These are phyloP conservation scores for Dichotomopilus funicola DNA, from an alignment of 2,329 filamentous ascomycete species.

Conservation along the genomic window DNA sequence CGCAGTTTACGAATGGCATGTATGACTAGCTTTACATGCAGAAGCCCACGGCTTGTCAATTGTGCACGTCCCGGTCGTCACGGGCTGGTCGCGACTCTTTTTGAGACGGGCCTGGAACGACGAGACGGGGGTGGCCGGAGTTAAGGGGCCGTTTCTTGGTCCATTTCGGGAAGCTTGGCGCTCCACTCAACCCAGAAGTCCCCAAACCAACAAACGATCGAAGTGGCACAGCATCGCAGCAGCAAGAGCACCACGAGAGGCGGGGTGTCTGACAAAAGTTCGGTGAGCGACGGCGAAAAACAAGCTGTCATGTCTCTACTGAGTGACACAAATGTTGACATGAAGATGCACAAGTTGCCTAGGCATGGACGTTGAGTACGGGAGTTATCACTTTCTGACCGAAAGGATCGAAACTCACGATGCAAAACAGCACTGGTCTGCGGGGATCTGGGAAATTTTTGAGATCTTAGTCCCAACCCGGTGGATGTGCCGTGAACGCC, in stretches of 20 bases:
- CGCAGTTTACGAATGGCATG: slow-evolving; percentile 1
- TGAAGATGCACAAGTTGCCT: too few relatives aligned
- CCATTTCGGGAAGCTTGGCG: slow-evolving; percentile 4
- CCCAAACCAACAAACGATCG: slow-evolving; percentile 3
- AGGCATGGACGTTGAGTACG: too few relatives aligned
- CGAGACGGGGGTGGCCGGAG: slow-evolving; percentile 7
- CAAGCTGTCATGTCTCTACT: neutral
- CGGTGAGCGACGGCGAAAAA: neutral
- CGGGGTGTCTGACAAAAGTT: neutral
- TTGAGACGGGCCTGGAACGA: slow-evolving; percentile 18
- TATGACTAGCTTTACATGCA: slow-evolving; percentile 15
- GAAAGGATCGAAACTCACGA: too few relatives aligned
- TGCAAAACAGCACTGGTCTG: too few relatives aligned
- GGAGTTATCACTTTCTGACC: too few relatives aligned
- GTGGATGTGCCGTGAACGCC: slow-evolving; percentile 16
- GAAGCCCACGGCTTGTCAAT: neutral
- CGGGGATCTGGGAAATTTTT: neutral
- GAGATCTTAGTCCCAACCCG: slow-evolving; percentile 17
- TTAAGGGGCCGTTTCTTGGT: slow-evolving; percentile 2
- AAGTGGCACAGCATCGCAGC: slow-evolving; percentile 4
- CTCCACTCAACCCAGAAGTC: neutral
- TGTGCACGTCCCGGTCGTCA: slow-evolving; percentile 3
- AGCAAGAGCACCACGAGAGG: neutral
- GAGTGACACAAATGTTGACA: too few relatives aligned
- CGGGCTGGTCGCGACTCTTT: slow-evolving; percentile 5